Evolutionary conservation across 495 filamentous ascomycete genomes (phyloP).

Genomic region (Podospora sp.): DNA sequence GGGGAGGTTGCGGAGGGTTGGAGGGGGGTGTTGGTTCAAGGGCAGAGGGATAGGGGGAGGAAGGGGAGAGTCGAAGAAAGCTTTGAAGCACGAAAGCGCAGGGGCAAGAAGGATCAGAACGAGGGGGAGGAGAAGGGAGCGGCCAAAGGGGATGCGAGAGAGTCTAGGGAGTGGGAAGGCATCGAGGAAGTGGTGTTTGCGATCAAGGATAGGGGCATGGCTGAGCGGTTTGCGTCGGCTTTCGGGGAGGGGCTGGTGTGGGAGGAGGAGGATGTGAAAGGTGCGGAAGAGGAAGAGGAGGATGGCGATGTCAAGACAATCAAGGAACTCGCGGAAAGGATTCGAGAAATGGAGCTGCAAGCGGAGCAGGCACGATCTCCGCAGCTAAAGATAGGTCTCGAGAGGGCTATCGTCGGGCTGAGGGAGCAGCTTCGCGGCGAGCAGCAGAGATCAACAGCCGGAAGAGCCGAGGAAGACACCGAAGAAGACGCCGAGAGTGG

Average conservation of each 20-base stretch:
- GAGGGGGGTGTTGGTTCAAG: conserved; percentile 53
- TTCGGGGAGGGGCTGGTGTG: conserved; percentile 11
- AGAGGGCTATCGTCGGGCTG: neutral
- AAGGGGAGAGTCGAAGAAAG: too few relatives aligned
- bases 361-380: conserved; percentile 11
- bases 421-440: conserved; percentile 7
- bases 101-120: too few relatives aligned
- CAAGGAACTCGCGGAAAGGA: conserved; percentile 1
- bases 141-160: conserved; percentile 58
- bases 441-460: neutral
- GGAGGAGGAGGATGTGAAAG: neutral
- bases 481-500: conserved; percentile 6
- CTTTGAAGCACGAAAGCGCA: too few relatives aligned
- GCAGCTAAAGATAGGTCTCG: neutral
- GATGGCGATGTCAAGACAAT: neutral
- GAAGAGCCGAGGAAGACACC: conserved; percentile 2
- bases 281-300: conserved; percentile 3
- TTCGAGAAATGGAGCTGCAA: conserved; percentile 3
- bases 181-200: conserved; percentile 57
- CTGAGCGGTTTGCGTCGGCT: conserved; percentile 14
- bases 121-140: conserved; percentile 32
- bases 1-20: conserved; percentile 64
- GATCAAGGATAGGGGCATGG: conserved; percentile 37
- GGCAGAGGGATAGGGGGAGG: too few relatives aligned
- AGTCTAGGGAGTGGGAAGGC: conserved; percentile 34